These are phyloP conservation scores for Nelumbo lutea DNA, from an alignment of 164 flowering plant genomes.

Conservation along the genomic window DNA sequence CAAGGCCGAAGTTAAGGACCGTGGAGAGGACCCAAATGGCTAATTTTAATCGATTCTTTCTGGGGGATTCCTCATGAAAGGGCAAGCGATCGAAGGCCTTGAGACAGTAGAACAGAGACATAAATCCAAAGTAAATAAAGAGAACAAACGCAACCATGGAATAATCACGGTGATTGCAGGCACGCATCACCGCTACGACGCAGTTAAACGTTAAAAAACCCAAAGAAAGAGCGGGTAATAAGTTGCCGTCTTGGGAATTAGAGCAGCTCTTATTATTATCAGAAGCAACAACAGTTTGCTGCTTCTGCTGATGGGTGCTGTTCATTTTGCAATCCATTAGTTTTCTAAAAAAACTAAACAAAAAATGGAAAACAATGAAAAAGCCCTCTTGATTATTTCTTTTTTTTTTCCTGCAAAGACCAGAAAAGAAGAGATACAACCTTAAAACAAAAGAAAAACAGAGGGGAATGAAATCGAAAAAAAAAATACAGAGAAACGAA, in stretches of 20 bases:
- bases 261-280: background rate
- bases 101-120: background rate
- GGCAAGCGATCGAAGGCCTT: background rate
- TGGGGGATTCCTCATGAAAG: background rate
- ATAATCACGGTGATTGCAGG: background rate
- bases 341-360: too few species aligned
- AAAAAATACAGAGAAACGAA: too few species aligned
- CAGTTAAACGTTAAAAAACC: background rate
- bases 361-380: too few species aligned
- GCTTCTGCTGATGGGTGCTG: too few species aligned
- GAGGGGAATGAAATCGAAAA: too few species aligned
- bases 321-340: too few species aligned
- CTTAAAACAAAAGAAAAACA: too few species aligned
- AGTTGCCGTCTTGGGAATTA: background rate
- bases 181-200: background rate
- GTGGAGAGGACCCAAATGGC: background rate
- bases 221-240: background rate
- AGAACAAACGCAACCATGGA: background rate
- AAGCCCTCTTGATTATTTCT: too few species aligned
- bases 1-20: background rate
- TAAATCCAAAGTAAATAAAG: background rate
- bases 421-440: too few species aligned
- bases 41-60: background rate
- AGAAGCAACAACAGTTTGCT: background rate
- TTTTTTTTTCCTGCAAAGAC: too few species aligned